These are phyloP conservation scores for Metahyphopichia silvanorum DNA, from an alignment of 805 yeast species.

Conservation along the genomic window DNA sequence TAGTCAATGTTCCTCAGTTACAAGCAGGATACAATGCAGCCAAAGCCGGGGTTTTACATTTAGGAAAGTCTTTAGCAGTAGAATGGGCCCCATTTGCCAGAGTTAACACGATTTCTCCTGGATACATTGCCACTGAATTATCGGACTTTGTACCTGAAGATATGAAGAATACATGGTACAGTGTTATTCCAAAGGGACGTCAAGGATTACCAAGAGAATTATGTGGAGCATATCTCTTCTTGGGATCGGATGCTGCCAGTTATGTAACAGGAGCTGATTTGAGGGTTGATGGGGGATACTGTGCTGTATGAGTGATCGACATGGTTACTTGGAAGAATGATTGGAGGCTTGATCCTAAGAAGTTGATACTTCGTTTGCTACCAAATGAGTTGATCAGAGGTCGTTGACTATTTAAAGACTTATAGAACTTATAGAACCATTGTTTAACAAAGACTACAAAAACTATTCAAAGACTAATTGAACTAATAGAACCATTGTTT, in stretches of 20 bases:
- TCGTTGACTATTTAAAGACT: too few species aligned
- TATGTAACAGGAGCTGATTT: constrained; percentile 79
- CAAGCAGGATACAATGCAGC: constrained; percentile 86
- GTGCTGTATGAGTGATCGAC: constrained; percentile 43
- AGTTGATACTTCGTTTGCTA: too few species aligned
- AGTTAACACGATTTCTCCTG: constrained; percentile 79
- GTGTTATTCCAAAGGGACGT: constrained; percentile 66
- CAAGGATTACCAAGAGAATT: constrained; percentile 71
- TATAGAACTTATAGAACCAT: too few species aligned
- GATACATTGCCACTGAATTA: constrained; percentile 77
- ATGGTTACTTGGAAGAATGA: too few species aligned
- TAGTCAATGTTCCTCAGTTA: constrained; percentile 81
- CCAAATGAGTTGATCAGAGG: too few species aligned
- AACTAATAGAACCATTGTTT: too few species aligned
- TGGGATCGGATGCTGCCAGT: constrained; percentile 78
- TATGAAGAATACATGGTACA: constrained; percentile 37
- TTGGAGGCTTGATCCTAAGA: too few species aligned
- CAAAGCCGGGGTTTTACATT: constrained; percentile 79
- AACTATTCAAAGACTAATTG: too few species aligned
- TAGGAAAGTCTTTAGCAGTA: constrained; percentile 74
- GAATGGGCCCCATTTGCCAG: constrained; percentile 89
- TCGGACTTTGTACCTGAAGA: constrained; percentile 38
- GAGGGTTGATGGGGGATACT: constrained; percentile 77
- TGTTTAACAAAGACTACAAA: too few species aligned
- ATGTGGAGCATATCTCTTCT: constrained; percentile 74